A percentile compares a stretch with the other conserved stretches of the same genome.
Evolutionary conservation across 2,329 filamentous ascomycete genomes (phyloP).

Genomic region (Thermothelomyces thermophilus): DNA sequence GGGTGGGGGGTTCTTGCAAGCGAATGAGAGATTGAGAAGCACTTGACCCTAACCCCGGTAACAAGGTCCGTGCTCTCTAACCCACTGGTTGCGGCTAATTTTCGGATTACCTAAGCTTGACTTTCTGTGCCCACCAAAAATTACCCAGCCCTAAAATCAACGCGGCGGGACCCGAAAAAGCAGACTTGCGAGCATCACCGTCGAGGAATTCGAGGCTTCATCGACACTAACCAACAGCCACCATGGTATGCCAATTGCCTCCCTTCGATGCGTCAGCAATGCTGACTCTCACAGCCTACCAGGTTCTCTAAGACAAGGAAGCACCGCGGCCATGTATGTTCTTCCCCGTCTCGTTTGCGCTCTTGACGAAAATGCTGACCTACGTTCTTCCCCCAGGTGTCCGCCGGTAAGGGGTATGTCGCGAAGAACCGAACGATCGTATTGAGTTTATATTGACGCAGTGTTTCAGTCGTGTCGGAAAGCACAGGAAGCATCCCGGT

Average conservation of each 20-base stretch:
- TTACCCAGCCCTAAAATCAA: slow-evolving; percentile 26
- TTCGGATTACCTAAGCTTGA: slow-evolving; percentile 16
- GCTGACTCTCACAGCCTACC: slow-evolving; percentile 49
- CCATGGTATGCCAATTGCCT: slow-evolving; percentile 24
- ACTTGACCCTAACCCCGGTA: slow-evolving; percentile 18
- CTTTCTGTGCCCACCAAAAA: slow-evolving; percentile 26
- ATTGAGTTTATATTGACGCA: slow-evolving; percentile 20
- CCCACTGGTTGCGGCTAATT: slow-evolving; percentile 12
- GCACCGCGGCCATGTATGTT: slow-evolving; percentile 52
- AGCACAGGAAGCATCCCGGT: slow-evolving; percentile 91
- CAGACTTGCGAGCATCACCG: slow-evolving; percentile 24
- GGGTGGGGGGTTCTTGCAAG: too few relatives aligned
- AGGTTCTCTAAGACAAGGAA: slow-evolving; percentile 70
- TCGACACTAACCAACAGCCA: slow-evolving; percentile 26
- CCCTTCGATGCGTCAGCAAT: slow-evolving; percentile 4
- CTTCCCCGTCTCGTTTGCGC: slow-evolving; percentile 13
- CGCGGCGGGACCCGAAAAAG: slow-evolving; percentile 20
- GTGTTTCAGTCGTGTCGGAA: slow-evolving; percentile 67
- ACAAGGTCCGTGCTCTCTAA: not conserved
- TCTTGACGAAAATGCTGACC: slow-evolving; percentile 28
- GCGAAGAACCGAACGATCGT: slow-evolving; percentile 18
- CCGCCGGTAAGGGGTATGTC: slow-evolving; percentile 74
- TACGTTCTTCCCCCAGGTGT: slow-evolving; percentile 59
- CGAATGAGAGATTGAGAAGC: too few relatives aligned
- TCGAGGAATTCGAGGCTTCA: slow-evolving; percentile 25